These are phyloP conservation scores for Fusarium falciforme DNA, from an alignment of 2,329 filamentous ascomycete species.

Conservation along the genomic window DNA sequence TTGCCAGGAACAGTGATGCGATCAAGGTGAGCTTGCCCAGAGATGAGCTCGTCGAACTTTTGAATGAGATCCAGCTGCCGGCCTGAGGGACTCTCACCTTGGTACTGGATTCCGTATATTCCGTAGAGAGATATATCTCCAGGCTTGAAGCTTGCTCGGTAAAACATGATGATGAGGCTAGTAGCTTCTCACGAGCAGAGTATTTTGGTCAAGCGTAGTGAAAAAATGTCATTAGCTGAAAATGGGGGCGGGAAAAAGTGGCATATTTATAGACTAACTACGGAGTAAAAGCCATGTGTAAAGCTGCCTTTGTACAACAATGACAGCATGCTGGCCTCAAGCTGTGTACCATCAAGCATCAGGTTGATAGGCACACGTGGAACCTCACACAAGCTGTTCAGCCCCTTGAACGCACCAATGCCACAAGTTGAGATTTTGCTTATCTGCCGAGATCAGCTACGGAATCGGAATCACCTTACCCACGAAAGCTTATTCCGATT, in stretches of 20 bases:
- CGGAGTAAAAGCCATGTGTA: neutral
- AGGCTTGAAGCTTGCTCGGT: neutral
- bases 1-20: neutral
- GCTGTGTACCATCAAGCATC: neutral
- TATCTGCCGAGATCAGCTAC: neutral
- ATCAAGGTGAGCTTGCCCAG: neutral
- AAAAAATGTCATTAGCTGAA: neutral
- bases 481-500: neutral
- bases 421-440: neutral
- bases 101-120: neutral
- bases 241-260: neutral
- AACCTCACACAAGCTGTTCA: neutral
- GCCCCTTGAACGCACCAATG: neutral
- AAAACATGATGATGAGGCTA: neutral
- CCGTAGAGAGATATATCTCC: neutral
- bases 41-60: neutral
- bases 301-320: neutral
- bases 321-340: neutral
- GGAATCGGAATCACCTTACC: neutral
- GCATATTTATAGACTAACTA: neutral
- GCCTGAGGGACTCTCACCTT: neutral
- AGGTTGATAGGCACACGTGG: neutral
- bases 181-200: neutral
- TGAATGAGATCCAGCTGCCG: neutral
- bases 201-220: neutral